Evolutionary conservation across 331 rosid genomes (phyloP), one percentile per base, ranked within the genome.

Genomic region (Pyracantha coccinea): DNA sequence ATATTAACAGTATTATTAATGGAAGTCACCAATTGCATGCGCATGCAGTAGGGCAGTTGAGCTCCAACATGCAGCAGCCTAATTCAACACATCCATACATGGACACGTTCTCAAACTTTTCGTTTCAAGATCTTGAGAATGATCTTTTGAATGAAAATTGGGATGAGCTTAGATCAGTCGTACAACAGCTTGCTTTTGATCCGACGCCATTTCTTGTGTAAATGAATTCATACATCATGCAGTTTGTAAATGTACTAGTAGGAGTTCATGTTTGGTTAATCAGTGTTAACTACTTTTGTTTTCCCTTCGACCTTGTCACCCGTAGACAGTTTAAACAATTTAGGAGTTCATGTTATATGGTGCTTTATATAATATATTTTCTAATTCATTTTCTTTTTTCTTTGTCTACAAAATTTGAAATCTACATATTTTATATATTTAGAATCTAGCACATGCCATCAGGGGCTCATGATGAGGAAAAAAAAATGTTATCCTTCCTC

Each of bases 131-230:
- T 4, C 44, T 53, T 3, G 81, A 77, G 21, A 53, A 68, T 52
- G 88, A 87, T 58, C 71, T 87, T 19, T 80, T 89, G n/a, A 80
- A 74, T 71, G 91, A 79, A 16, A 85, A 86, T 31, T 93, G 98
- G 97, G 98, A 93, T 74, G 98, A 93, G 83, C 92, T 91, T 59
- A 89, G 90, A 82, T 86, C 97, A 4, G 86, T 87, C 59, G 83
- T 91, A 12, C 16, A 9, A 11, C 91, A 84, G 76, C 86, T 86
- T 59, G 85, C 85, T 69, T 77, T 69, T 78, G 86, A 88, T 81
- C 87, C 90, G 0, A 69, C 79, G 23, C 15, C 47, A 12, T 71
- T 71, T n/a, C 61, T 21, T 27, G 9, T 67, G 74, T 74, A 80
- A 76, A 72, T 72, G 35, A 21, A 69, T 50, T 52, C 29, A 28